phyloP scores from a whole-genome alignment of 371 early-diverging fungal species.

The Apophysomyces ossiformis region DNA sequence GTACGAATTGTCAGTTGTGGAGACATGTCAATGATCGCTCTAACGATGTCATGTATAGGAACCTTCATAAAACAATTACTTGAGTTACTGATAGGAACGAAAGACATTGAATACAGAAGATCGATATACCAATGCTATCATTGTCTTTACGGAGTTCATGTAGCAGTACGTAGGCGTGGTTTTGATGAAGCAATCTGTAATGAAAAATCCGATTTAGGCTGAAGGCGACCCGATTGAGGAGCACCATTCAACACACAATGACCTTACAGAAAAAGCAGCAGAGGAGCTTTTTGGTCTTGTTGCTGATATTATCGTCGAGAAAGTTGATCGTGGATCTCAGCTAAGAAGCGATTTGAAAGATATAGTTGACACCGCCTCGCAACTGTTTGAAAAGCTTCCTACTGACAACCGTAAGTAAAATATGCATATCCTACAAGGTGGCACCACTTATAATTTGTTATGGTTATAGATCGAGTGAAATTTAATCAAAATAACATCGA shows the following conservation, averaged over 20 bases:
- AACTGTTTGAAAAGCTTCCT: conserved; percentile 59
- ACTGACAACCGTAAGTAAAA: conserved; percentile 39
- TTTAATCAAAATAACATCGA: conserved; percentile 45
- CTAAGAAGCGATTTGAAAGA: conserved; percentile 60
- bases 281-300: conserved; percentile 55
- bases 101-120: conserved; percentile 27
- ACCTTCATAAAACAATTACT: conserved; percentile 40
- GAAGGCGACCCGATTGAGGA: conserved; percentile 59
- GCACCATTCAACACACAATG: conserved; percentile 52
- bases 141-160: conserved; percentile 67
- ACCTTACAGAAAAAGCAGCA: conserved; percentile 61
- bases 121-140: conserved; percentile 72
- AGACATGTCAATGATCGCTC: not conserved
- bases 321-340: conserved; percentile 38
- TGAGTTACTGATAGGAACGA: conserved; percentile 19
- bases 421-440: conserved; percentile 3
- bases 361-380: conserved; percentile 60
- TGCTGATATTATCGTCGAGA: conserved; percentile 44
- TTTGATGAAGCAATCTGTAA: not conserved
- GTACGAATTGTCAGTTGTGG: conserved; percentile 26
- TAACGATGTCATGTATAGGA: conserved; percentile 23
- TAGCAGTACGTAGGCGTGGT: conserved; percentile 47
- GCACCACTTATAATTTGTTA: not conserved
- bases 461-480: conserved; percentile 12
- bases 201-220: conserved; percentile 33